Conservation (phyloP, 257 asterid genomes). For the Agastache rugosa region DNA sequence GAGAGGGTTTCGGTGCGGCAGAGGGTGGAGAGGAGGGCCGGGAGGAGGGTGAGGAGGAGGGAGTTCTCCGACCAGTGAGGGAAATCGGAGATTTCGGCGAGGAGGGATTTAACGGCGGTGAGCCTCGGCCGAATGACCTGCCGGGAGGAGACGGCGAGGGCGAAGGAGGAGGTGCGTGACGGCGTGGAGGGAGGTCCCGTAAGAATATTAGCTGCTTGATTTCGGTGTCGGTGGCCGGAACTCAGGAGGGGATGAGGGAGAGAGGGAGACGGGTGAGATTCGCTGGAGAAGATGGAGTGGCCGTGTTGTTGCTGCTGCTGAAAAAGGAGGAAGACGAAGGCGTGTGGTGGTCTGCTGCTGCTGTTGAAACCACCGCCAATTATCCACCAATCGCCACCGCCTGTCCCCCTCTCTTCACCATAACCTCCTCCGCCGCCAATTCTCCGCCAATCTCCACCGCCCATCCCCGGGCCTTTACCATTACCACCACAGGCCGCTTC, state of each 20-base stretch:
- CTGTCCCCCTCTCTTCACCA: neutral
- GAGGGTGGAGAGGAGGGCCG: slow-evolving; percentile 62
- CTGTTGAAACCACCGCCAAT: neutral
- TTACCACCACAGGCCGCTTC: no score
- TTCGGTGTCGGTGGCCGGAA: no score
- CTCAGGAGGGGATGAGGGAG: no score
- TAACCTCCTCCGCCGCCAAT: neutral
- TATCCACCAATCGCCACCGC: neutral
- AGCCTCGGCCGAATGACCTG: slow-evolving; percentile 71
- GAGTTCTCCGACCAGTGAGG: slow-evolving; percentile 85
- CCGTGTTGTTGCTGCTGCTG: no score
- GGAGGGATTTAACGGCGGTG: slow-evolving; percentile 48
- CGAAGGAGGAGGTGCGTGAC: slow-evolving; percentile 49
- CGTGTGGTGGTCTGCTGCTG: no score
- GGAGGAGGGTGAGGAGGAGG: slow-evolving; percentile 60
- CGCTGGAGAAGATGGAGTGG: no score
- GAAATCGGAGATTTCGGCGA: slow-evolving; percentile 61
- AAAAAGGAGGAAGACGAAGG: no score
- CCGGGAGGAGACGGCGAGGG: slow-evolving; percentile 68
- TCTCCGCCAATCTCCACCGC: neutral
- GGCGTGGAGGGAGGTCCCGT: slow-evolving; percentile 47
- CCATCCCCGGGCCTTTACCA: neutral
- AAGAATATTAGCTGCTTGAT: no score
- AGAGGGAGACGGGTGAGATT: no score
- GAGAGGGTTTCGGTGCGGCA: slow-evolving; percentile 63